phyloP scores from a whole-genome alignment of 2,329 filamentous ascomycete species.

The Periglandula ipomoeae region DNA sequence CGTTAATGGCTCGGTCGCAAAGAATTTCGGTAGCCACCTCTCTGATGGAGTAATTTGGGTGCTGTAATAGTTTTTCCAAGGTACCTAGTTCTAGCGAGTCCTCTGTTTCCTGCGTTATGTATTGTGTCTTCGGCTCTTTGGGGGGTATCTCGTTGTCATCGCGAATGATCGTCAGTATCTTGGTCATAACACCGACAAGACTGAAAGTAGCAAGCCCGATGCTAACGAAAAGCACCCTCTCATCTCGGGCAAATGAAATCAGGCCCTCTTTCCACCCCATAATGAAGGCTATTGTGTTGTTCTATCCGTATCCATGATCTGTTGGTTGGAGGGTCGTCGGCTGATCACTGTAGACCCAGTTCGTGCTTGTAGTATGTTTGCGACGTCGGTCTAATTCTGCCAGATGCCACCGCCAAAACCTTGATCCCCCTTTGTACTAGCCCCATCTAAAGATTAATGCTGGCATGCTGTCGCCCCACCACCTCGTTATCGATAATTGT shows the following conservation, averaged over 20 bases:
- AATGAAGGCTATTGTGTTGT: slow-evolving; percentile 10
- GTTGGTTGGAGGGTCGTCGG: slow-evolving; percentile 4
- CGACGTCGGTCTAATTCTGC: slow-evolving; percentile 10
- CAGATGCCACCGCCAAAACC: slow-evolving; percentile 13
- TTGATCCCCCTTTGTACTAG: slow-evolving; percentile 6
- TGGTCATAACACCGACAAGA: slow-evolving; percentile 47
- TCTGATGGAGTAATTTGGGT: slow-evolving; percentile 64
- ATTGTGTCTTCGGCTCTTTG: slow-evolving; percentile 55
- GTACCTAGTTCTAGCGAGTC: slow-evolving; percentile 60
- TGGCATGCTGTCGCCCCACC: background rate
- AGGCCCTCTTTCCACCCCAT: slow-evolving; percentile 31
- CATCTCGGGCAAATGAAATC: slow-evolving; percentile 32
- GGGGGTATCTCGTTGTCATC: slow-evolving; percentile 58
- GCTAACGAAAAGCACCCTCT: slow-evolving; percentile 43
- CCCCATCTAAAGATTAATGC: background rate
- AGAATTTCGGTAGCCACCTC: slow-evolving; percentile 56
- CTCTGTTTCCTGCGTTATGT: slow-evolving; percentile 68
- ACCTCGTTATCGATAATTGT: slow-evolving; percentile 11
- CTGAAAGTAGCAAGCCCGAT: slow-evolving; percentile 50
- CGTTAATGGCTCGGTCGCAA: slow-evolving; percentile 49
- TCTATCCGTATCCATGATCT: slow-evolving; percentile 2
- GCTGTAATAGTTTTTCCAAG: slow-evolving; percentile 56
- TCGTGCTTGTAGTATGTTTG: background rate
- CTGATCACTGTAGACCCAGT: background rate
- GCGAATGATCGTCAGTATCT: slow-evolving; percentile 50